Evolutionary conservation across 176 grass and related monocot species (phyloP).

Genomic region (Oryza rufipogon): DNA sequence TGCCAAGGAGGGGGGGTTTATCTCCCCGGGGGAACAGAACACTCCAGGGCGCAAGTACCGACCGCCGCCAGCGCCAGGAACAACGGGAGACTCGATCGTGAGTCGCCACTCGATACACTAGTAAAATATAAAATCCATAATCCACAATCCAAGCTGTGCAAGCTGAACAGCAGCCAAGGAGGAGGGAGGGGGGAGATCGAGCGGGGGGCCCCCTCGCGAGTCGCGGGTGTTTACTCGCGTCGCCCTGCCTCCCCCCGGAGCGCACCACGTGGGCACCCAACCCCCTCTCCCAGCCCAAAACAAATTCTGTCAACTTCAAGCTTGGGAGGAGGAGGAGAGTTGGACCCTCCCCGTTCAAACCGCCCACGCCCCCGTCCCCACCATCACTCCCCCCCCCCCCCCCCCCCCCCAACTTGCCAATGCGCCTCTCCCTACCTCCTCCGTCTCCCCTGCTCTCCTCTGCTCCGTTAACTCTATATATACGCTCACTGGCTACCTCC

Average conservation of each 20-base stretch:
- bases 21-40: background rate
- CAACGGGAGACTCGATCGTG: constrained; percentile 1
- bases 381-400: background rate
- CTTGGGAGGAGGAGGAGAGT: background rate
- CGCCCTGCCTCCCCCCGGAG: constrained; percentile 29
- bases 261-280: constrained; percentile 63
- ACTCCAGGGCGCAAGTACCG: constrained; percentile 42
- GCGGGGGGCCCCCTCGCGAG: too few species aligned
- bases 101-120: background rate
- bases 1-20: background rate
- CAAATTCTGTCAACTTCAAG: background rate
- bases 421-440: background rate
- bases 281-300: background rate
- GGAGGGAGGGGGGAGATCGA: too few species aligned
- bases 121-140: too few species aligned
- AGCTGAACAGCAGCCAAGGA: background rate
- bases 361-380: constrained; percentile 7
- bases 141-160: too few species aligned
- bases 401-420: background rate
- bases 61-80: background rate
- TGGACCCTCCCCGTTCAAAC: constrained; percentile 36
- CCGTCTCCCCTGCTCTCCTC: background rate
- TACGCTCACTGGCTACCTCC: constrained; percentile 12
- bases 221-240: background rate
- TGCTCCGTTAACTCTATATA: constrained; percentile 50